Percentiles rank a stretch among this genome's conserved stretches.
Evolutionary conservation across 495 filamentous ascomycete genomes (phyloP).

Genomic region (Cercophora sp.): DNA sequence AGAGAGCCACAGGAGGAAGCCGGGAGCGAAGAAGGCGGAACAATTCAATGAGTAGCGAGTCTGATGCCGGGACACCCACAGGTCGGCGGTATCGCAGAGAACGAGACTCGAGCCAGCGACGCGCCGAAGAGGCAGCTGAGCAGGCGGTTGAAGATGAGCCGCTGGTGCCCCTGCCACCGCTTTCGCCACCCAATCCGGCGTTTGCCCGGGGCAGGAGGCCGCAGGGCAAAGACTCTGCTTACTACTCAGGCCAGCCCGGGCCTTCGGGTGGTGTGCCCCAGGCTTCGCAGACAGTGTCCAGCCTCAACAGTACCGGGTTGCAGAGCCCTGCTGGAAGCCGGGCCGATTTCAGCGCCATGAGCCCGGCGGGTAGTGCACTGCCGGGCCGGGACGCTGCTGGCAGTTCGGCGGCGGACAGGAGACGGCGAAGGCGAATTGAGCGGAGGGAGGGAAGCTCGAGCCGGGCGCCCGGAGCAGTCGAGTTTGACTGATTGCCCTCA

Average conservation of each 20-base stretch:
- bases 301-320: slow-evolving; percentile 31
- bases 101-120: slow-evolving; percentile 36
- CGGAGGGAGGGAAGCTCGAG: slow-evolving; percentile 36
- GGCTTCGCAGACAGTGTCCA: slow-evolving; percentile 38
- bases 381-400: slow-evolving; percentile 1
- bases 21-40: slow-evolving; percentile 38
- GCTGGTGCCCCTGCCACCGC: slow-evolving; percentile 21
- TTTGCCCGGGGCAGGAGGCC: slow-evolving; percentile 38
- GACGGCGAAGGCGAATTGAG: slow-evolving; percentile 45
- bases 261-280: slow-evolving; percentile 32
- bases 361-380: slow-evolving; percentile 23
- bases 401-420: slow-evolving; percentile 35
- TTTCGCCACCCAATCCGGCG: slow-evolving; percentile 45
- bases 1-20: slow-evolving; percentile 43
- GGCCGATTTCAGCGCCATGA: slow-evolving; percentile 38
- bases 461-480: slow-evolving; percentile 32
- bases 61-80: slow-evolving; percentile 40
- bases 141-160: slow-evolving; percentile 27
- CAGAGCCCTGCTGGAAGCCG: slow-evolving; percentile 30
- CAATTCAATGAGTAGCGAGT: slow-evolving; percentile 47
- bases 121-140: slow-evolving; percentile 39
- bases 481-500: slow-evolving; percentile 31
- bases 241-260: slow-evolving; percentile 48
- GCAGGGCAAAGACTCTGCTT: slow-evolving; percentile 47
- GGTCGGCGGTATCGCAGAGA: slow-evolving; percentile 37